Percentiles rank a stretch among this genome's conserved stretches.
phyloP scores from a whole-genome alignment of 257 asterid genomes.

The Coffea eugenioides region DNA sequence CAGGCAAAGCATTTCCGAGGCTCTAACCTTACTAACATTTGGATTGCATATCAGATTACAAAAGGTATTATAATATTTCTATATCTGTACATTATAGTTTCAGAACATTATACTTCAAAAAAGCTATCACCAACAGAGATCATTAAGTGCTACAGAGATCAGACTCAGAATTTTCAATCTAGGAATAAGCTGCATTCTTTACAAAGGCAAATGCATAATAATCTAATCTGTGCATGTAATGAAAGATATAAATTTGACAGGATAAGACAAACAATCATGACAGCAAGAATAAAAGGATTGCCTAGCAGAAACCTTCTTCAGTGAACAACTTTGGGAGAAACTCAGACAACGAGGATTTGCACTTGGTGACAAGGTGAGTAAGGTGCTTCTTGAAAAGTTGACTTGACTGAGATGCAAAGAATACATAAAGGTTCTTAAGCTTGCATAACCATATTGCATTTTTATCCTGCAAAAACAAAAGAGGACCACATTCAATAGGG shows the following conservation, averaged over 20 bases:
- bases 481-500: conserved; percentile 17
- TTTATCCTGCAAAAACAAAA: conserved; percentile 46
- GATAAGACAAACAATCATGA: background rate
- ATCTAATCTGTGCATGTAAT: background rate
- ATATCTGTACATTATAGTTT: background rate
- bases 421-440: conserved; percentile 63
- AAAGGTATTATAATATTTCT: background rate
- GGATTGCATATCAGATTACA: background rate
- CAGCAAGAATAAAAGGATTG: conserved; percentile 3
- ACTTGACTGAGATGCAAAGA: conserved; percentile 55
- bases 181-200: background rate
- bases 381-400: conserved; percentile 56
- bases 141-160: background rate
- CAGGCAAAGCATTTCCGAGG: background rate
- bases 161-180: background rate
- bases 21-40: background rate
- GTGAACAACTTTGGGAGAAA: conserved; percentile 56
- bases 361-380: conserved; percentile 47
- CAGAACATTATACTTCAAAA: background rate
- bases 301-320: conserved; percentile 62
- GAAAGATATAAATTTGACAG: background rate
- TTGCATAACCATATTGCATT: conserved; percentile 49
- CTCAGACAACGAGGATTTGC: conserved; percentile 42
- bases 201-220: background rate
- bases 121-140: background rate